A percentile compares a stretch with the other conserved stretches of the same genome.
Conservation (phyloP, 305 asterid species). For the Salvia sclarea region DNA sequence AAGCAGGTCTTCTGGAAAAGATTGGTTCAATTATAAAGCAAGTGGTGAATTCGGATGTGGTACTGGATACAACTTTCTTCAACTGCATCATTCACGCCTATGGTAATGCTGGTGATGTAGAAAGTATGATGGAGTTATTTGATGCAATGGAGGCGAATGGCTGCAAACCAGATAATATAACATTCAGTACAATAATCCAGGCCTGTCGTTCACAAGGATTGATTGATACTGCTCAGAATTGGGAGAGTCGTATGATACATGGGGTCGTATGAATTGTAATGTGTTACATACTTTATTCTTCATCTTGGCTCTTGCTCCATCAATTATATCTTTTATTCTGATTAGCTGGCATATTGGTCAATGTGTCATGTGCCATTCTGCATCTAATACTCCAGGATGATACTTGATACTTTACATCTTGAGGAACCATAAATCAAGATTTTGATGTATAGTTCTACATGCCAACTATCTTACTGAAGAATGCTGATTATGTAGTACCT, state of each 20-base stretch:
- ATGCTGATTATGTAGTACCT: slow-evolving; percentile 18
- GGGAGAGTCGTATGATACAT: slow-evolving; percentile 50
- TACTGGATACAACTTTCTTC: slow-evolving; percentile 74
- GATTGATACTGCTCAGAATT: slow-evolving; percentile 58
- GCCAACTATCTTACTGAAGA: background rate
- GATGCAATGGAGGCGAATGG: slow-evolving; percentile 60
- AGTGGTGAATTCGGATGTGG: slow-evolving; percentile 78
- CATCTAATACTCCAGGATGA: too few species aligned
- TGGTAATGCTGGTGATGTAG: slow-evolving; percentile 74
- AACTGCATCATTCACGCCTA: slow-evolving; percentile 71
- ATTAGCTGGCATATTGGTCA: background rate
- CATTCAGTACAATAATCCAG: slow-evolving; percentile 67
- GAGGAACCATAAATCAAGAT: background rate
- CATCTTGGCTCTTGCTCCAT: slow-evolving; percentile 4
- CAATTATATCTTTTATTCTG: background rate
- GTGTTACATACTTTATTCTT: too few species aligned
- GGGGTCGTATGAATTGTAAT: too few species aligned
- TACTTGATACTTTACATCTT: too few species aligned
- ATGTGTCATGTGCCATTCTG: background rate
- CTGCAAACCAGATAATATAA: slow-evolving; percentile 70
- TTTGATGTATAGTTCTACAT: background rate
- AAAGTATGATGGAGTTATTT: slow-evolving; percentile 65
- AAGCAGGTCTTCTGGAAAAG: slow-evolving; percentile 55
- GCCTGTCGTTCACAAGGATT: slow-evolving; percentile 66
- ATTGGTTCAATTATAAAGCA: slow-evolving; percentile 74